Conservation (phyloP, 2,329 filamentous ascomycete genomes). For the Fusarium duplospermum region DNA sequence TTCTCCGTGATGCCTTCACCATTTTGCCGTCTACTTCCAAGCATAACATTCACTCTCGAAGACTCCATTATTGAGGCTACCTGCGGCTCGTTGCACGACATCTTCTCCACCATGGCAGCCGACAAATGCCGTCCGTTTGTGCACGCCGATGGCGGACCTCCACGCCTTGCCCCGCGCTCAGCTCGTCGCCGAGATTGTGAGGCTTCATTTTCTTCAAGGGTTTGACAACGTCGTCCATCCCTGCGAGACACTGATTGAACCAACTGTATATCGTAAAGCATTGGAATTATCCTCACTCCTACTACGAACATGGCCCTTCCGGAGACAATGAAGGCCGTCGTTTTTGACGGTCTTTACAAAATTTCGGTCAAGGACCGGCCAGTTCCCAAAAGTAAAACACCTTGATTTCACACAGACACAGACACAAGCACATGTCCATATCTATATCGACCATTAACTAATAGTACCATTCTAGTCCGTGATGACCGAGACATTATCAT, state of each 20-base stretch:
- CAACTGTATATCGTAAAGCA: not conserved
- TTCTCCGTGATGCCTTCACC: not conserved
- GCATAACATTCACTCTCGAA: not conserved
- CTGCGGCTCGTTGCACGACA: not conserved
- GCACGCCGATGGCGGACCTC: not conserved
- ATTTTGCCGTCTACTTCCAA: not conserved
- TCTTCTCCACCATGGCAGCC: not conserved
- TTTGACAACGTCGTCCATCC: not conserved
- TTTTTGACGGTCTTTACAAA: conserved; percentile 83
- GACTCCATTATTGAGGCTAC: not conserved
- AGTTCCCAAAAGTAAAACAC: conserved; percentile 69
- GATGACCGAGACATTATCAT: conserved; percentile 82
- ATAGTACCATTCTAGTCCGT: conserved; percentile 60
- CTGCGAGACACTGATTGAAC: not conserved
- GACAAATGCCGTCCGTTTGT: not conserved
- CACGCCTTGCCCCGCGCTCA: not conserved
- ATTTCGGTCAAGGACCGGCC: conserved; percentile 83
- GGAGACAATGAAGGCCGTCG: conserved; percentile 84
- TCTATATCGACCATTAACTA: conserved; percentile 7
- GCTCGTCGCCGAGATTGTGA: not conserved
- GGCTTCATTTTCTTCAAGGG: not conserved
- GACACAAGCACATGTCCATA: not conserved
- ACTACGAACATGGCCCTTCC: conserved; percentile 47
- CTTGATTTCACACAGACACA: not conserved
- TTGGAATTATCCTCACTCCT: not conserved